Percentiles rank a stretch among this genome's conserved stretches.
phyloP scores from a whole-genome alignment of 78 protist species.

The Polysphondylium violaceum region DNA sequence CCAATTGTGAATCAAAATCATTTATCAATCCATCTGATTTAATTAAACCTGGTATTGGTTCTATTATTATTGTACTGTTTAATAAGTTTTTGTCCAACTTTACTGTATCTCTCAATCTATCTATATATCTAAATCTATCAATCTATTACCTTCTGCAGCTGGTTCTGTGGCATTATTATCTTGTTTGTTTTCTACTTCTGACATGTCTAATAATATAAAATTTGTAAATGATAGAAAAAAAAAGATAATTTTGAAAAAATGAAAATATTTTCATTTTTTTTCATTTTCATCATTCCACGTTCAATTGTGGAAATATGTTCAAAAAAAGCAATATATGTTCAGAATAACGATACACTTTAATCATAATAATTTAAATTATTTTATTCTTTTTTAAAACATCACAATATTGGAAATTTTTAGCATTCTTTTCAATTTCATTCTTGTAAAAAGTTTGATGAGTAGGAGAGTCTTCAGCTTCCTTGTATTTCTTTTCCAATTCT shows the following conservation, averaged over 20 bases:
- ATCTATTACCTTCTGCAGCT: not conserved
- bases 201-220: too few species aligned
- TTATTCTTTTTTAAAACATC: constrained; percentile 13
- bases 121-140: too few species aligned
- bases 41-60: constrained; percentile 34
- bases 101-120: not conserved
- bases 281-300: too few species aligned
- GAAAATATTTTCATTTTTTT: too few species aligned
- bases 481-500: not conserved
- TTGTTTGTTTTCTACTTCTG: not conserved
- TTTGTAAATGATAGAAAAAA: too few species aligned
- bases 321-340: too few species aligned
- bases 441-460: not conserved
- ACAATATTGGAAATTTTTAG: constrained; percentile 19
- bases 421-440: constrained; percentile 4
- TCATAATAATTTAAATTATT: constrained; percentile 15
- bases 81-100: not conserved
- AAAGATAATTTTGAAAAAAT: too few species aligned
- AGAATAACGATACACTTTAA: too few species aligned
- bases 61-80: not conserved
- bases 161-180: not conserved
- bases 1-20: constrained; percentile 37
- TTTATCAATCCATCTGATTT: constrained; percentile 43
- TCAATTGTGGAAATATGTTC: too few species aligned
- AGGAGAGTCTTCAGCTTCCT: not conserved